Conservation (phyloP, 345 rosid genomes). For the Eutrema yunnanense region DNA sequence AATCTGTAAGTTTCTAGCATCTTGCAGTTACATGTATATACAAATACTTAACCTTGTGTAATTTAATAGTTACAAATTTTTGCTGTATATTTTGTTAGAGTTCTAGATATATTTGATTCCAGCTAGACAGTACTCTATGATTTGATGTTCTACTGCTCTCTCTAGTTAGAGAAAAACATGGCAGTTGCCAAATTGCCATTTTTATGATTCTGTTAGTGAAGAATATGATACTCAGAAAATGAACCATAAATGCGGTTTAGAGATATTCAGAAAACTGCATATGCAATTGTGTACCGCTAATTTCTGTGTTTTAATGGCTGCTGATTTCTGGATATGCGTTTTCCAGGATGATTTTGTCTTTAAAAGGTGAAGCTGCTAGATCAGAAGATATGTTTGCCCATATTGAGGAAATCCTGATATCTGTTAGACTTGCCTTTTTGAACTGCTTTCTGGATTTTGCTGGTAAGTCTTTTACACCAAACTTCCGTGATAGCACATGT, state of each 20-base stretch:
- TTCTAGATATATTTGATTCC: not conserved
- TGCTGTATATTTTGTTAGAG: not conserved
- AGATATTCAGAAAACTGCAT: not conserved
- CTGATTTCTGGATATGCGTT: slow-evolving; percentile 13
- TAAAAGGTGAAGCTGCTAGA: slow-evolving; percentile 64
- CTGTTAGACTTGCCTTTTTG: slow-evolving; percentile 82
- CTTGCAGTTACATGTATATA: not conserved
- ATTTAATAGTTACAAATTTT: not conserved
- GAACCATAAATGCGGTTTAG: not conserved
- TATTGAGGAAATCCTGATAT: slow-evolving; percentile 81
- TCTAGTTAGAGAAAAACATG: not conserved
- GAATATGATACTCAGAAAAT: not conserved
- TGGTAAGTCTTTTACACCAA: slow-evolving; percentile 40
- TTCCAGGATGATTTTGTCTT: slow-evolving; percentile 75
- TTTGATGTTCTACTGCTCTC: not conserved
- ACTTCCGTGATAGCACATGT: not conserved
- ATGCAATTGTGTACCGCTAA: not conserved
- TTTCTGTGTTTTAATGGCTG: not conserved
- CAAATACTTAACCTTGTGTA: not conserved
- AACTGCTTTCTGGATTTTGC: slow-evolving; percentile 97
- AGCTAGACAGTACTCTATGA: not conserved
- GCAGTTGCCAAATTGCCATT: not conserved
- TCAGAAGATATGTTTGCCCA: slow-evolving; percentile 66
- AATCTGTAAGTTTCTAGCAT: slow-evolving; percentile 50
- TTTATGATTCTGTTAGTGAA: not conserved